Evolutionary conservation across 306 rosid species (phyloP).

Genomic region (Sphenostylis stenocarpa): DNA sequence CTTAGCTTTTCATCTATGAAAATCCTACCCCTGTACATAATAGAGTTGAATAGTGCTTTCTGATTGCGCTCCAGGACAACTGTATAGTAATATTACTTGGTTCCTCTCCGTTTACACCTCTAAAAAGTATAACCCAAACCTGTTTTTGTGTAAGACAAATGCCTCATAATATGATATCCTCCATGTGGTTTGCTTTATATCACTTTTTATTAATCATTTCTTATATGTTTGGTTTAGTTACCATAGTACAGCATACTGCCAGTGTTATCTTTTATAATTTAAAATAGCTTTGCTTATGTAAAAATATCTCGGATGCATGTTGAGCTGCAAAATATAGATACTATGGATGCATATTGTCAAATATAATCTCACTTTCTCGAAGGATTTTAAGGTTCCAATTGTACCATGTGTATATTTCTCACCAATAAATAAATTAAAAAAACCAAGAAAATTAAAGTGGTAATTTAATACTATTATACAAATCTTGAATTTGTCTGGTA

Average conservation of each 20-base stretch:
- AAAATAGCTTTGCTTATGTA: neutral
- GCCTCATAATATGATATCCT: neutral
- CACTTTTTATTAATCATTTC: neutral
- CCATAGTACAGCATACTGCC: neutral
- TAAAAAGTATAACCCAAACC: constrained; percentile 1
- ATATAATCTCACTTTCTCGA: neutral
- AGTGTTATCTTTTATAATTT: neutral
- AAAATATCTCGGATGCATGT: neutral
- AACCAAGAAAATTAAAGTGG: neutral
- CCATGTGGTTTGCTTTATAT: constrained; percentile 3
- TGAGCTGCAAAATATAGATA: neutral
- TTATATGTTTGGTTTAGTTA: neutral
- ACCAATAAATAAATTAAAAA: neutral
- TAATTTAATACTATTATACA: neutral
- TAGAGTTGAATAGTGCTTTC: neutral
- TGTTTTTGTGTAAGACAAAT: constrained; percentile 7
- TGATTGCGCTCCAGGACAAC: neutral
- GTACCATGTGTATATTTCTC: neutral
- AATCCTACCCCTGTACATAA: neutral
- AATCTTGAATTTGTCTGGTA: neutral
- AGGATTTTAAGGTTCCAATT: constrained; percentile 9
- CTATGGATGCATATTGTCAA: neutral
- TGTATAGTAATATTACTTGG: neutral
- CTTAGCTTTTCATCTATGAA: neutral
- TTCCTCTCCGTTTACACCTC: constrained; percentile 17